phyloP scores from a whole-genome alignment of 805 yeast species.

The Candida silvatica region DNA sequence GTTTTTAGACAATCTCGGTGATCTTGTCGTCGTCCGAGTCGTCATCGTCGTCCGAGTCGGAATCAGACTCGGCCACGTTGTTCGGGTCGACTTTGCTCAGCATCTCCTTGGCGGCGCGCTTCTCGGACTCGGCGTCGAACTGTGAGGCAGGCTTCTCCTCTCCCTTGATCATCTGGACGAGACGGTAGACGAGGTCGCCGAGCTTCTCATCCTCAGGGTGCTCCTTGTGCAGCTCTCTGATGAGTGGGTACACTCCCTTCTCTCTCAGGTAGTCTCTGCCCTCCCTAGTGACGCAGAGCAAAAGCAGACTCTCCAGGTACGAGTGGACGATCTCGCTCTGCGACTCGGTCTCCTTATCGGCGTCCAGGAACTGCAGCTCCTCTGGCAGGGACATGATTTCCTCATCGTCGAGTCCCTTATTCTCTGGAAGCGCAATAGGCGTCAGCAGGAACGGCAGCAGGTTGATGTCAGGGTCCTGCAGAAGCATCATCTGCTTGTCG shows the following conservation, averaged over 20 bases:
- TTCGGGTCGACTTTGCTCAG: constrained; percentile 22
- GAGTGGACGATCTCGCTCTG: constrained; percentile 51
- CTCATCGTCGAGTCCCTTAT: constrained; percentile 58
- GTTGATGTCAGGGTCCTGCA: constrained; percentile 57
- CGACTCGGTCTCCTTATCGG: constrained; percentile 73
- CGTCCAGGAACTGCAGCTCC: constrained; percentile 71
- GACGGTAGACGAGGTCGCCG: constrained; percentile 66
- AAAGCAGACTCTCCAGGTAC: constrained; percentile 71
- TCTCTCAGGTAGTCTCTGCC: constrained; percentile 72
- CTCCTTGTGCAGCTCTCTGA: constrained; percentile 77
- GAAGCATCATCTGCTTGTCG: constrained; percentile 49
- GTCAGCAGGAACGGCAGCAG: constrained; percentile 72
- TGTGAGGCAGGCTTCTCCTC: constrained; percentile 63
- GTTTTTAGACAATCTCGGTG: constrained; percentile 2
- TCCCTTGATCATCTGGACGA: constrained; percentile 88
- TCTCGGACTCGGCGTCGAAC: constrained; percentile 41
- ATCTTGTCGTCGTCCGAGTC: constrained; percentile 10
- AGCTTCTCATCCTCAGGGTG: constrained; percentile 31
- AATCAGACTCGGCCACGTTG: neutral
- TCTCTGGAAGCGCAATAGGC: constrained; percentile 66
- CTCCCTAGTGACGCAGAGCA: constrained; percentile 66
- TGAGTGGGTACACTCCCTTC: constrained; percentile 77
- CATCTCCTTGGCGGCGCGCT: constrained; percentile 38
- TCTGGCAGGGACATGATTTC: constrained; percentile 86
- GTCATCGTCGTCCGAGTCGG: constrained; percentile 5